Conservation (phyloP, 2,329 filamentous ascomycete species). For the Parastagonospora avenae region DNA sequence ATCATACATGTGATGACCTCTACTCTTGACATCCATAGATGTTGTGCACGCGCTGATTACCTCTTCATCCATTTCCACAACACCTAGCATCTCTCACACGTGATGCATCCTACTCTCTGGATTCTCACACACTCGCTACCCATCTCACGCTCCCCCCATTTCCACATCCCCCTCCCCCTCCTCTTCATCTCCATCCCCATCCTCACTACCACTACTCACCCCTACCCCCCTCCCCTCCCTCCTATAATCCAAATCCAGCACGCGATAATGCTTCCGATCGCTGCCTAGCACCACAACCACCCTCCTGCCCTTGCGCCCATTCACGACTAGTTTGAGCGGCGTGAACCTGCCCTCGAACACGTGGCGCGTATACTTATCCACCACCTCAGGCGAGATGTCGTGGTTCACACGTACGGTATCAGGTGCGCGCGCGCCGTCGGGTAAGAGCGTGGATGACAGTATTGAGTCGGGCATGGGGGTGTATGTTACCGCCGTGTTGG, state of each 20-base stretch:
- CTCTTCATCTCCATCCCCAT: constrained; percentile 5
- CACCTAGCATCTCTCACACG: too few species aligned
- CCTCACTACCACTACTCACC: constrained; percentile 6
- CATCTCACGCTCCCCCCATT: constrained; percentile 13
- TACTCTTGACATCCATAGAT: background rate
- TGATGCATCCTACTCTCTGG: background rate
- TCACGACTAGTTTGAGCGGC: constrained; percentile 59
- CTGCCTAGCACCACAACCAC: constrained; percentile 61
- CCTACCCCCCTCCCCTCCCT: constrained; percentile 28
- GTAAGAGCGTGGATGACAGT: constrained; percentile 3
- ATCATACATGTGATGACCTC: too few species aligned
- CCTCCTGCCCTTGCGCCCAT: constrained; percentile 59
- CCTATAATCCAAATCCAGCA: constrained; percentile 59
- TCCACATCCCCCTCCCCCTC: constrained; percentile 23
- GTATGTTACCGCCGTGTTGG: background rate
- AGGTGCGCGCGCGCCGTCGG: constrained; percentile 4
- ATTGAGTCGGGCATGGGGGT: background rate
- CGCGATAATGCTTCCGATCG: constrained; percentile 59
- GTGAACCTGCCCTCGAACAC: constrained; percentile 55
- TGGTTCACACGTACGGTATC: constrained; percentile 1
- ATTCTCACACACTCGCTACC: too few species aligned
- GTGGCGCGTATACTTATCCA: constrained; percentile 48
- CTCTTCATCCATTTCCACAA: too few species aligned
- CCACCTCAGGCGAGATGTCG: constrained; percentile 5
- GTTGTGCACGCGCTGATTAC: too few species aligned